phyloP scores from a whole-genome alignment of 2,329 filamentous ascomycete genomes.

The Fusarium citri region DNA sequence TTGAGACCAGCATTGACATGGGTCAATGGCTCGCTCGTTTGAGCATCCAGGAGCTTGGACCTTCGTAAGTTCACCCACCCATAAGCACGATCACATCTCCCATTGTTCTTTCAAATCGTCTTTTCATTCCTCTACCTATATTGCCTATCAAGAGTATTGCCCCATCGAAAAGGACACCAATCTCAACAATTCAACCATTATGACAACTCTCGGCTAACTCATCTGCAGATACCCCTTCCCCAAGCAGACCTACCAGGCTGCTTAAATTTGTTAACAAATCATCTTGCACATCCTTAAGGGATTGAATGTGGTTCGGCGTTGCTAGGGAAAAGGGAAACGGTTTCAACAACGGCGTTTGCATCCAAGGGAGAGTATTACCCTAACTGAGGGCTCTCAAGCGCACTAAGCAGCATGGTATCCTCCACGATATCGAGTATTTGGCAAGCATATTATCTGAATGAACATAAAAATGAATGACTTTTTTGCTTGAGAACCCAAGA shows the following conservation, averaged over 20 bases:
- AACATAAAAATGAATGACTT: conserved; percentile 46
- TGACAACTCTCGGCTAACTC: conserved; percentile 35
- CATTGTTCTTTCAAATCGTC: conserved; percentile 11
- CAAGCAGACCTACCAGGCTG: conserved; percentile 78
- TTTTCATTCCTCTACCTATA: conserved; percentile 37
- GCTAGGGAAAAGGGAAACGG: conserved; percentile 57
- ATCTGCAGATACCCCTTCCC: conserved; percentile 78
- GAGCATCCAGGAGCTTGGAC: conserved; percentile 94
- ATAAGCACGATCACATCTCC: conserved; percentile 16
- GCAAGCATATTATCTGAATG: conserved; percentile 45
- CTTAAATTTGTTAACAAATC: conserved; percentile 47
- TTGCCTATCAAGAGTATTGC: conserved; percentile 30
- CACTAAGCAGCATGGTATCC: conserved; percentile 54
- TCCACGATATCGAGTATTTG: conserved; percentile 56
- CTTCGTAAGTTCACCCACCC: conserved; percentile 77
- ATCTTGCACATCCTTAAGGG: conserved; percentile 44
- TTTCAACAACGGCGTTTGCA: conserved; percentile 67
- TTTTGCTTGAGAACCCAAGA: conserved; percentile 42
- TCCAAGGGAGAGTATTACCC: conserved; percentile 48
- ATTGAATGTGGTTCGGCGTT: conserved; percentile 56
- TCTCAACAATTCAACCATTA: conserved; percentile 13
- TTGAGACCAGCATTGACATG: conserved; percentile 85
- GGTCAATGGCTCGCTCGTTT: conserved; percentile 96
- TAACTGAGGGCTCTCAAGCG: conserved; percentile 48
- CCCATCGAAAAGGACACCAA: conserved; percentile 27